phyloP scores from a whole-genome alignment of 1,284 basidiomycete genomes.

The Golubevia pallescens region DNA sequence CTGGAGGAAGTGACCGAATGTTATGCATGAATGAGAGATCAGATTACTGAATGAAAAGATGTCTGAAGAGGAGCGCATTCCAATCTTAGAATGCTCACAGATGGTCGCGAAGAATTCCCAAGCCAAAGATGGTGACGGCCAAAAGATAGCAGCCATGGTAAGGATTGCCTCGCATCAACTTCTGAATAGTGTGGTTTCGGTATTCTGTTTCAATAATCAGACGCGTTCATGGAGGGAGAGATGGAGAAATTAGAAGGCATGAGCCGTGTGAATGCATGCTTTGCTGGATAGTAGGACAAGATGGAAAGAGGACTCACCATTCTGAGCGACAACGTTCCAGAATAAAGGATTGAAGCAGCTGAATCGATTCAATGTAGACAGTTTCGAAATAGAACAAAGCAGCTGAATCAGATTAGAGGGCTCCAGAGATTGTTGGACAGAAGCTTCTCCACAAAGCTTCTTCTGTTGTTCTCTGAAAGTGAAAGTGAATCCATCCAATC shows the following conservation, averaged over 20 bases:
- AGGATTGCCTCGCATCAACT: slow-evolving; percentile 76
- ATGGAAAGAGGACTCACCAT: slow-evolving; percentile 71
- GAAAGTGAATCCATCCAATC: too few relatives aligned
- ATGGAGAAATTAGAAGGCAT: background rate
- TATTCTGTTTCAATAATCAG: slow-evolving; percentile 71
- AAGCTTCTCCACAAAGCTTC: too few relatives aligned
- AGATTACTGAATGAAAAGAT: slow-evolving; percentile 33
- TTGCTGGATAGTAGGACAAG: background rate
- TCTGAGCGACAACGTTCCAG: slow-evolving; percentile 93
- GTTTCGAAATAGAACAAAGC: too few relatives aligned
- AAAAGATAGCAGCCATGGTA: slow-evolving; percentile 86
- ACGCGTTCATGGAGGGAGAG: background rate
- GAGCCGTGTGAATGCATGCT: slow-evolving; percentile 4
- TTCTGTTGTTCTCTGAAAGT: too few relatives aligned
- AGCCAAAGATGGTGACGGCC: slow-evolving; percentile 84
- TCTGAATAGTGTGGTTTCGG: slow-evolving; percentile 83
- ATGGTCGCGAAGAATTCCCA: slow-evolving; percentile 83
- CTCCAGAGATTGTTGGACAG: too few relatives aligned
- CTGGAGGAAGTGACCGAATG: background rate
- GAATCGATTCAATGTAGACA: too few relatives aligned
- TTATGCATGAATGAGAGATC: too few relatives aligned
- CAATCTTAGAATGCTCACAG: too few relatives aligned
- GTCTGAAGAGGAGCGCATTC: too few relatives aligned
- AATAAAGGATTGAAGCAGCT: slow-evolving; percentile 92
- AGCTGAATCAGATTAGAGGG: too few relatives aligned